Conservation (phyloP, 148 eudicot species). For the Fallopia convolvulus region DNA sequence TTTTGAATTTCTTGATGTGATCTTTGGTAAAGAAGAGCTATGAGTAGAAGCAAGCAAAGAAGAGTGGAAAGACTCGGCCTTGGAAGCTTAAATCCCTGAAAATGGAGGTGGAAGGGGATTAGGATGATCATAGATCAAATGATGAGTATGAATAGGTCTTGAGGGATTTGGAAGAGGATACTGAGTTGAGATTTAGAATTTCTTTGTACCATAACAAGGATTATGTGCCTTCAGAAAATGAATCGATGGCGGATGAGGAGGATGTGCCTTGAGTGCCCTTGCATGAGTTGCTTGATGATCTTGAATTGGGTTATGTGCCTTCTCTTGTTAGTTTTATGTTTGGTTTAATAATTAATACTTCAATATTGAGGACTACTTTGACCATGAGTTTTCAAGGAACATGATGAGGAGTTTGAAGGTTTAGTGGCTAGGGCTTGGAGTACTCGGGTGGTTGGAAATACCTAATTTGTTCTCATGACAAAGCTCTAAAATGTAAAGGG, state of each 20-base stretch:
- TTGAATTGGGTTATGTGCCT: too few relatives aligned
- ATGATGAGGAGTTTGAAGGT: too few relatives aligned
- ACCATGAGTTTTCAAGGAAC: too few relatives aligned
- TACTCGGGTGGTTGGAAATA: too few relatives aligned
- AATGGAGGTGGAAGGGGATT: slow-evolving; percentile 44
- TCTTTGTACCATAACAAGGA: slow-evolving; percentile 55
- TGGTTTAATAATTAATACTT: too few relatives aligned
- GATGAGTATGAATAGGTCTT: slow-evolving; percentile 62
- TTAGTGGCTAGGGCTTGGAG: too few relatives aligned
- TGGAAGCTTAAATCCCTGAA: slow-evolving; percentile 68
- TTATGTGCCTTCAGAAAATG: slow-evolving; percentile 45
- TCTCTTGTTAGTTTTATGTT: too few relatives aligned
- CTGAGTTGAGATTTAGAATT: slow-evolving; percentile 53
- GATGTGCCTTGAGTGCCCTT: slow-evolving; percentile 32
- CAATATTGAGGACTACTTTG: too few relatives aligned
- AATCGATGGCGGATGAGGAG: slow-evolving; percentile 48
- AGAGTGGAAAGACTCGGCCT: slow-evolving; percentile 49
- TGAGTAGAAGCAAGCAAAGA: slow-evolving; percentile 52
- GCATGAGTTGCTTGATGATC: slow-evolving; percentile 67
- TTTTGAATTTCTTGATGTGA: slow-evolving; percentile 45
- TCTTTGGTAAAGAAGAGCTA: slow-evolving; percentile 63
- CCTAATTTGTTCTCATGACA: too few relatives aligned
- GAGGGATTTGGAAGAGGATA: slow-evolving; percentile 67
- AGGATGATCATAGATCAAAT: slow-evolving; percentile 38
- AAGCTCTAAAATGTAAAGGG: too few relatives aligned